Conservation (phyloP, 169 alveolate genomes). For the Plasmodium relictum region DNA sequence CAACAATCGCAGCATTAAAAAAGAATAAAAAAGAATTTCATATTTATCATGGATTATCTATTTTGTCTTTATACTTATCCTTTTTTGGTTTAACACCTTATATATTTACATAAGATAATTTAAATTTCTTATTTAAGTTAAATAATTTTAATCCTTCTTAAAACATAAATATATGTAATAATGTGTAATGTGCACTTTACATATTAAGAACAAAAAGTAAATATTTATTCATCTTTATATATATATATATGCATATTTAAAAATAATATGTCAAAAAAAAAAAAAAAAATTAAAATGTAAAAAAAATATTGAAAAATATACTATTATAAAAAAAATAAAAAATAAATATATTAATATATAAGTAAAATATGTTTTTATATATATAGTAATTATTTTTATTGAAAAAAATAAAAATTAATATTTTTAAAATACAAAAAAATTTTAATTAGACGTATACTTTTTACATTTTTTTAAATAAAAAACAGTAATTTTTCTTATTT, state of each 20-base stretch:
- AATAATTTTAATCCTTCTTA: not conserved
- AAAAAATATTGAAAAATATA: not conserved
- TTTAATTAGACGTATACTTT: too few relatives aligned
- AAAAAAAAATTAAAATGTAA: not conserved
- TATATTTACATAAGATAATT: conserved; percentile 46
- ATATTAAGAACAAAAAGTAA: not conserved
- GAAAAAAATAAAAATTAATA: too few relatives aligned
- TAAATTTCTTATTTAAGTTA: not conserved
- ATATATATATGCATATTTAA: conserved; percentile 5
- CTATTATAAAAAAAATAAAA: not conserved
- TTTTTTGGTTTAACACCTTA: conserved; percentile 70
- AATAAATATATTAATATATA: not conserved
- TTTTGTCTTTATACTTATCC: conserved; percentile 37
- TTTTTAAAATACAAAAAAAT: too few relatives aligned
- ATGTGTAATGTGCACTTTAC: not conserved
- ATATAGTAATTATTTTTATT: not conserved
- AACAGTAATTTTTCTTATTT: too few relatives aligned
- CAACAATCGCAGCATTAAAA: conserved; percentile 27
- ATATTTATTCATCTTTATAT: conserved; percentile 6
- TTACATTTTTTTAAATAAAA: too few relatives aligned
- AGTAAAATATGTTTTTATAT: not conserved
- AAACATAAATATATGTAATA: too few relatives aligned
- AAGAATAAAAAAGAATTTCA: conserved; percentile 63
- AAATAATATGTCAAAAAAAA: not conserved
- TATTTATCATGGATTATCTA: conserved; percentile 59